phyloP scores from a whole-genome alignment of 208 protist genomes.

The Trypanosoma scelopori region DNA sequence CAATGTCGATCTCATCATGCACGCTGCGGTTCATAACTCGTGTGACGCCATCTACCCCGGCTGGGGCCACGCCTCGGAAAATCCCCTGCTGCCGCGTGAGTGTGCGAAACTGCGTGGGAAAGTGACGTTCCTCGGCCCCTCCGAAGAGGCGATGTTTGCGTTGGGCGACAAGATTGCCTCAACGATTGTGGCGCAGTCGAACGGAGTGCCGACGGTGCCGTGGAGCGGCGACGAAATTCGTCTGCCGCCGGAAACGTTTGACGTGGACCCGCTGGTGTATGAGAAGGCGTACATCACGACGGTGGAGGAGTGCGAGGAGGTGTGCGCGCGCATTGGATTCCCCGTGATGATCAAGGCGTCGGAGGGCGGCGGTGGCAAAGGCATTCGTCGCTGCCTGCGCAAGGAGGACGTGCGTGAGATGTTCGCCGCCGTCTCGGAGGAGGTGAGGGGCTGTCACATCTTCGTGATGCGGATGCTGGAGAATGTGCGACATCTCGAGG shows the following conservation, averaged over 20 bases:
- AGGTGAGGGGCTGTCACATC: slow-evolving; percentile 97
- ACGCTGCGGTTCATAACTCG: slow-evolving; percentile 91
- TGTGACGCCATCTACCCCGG: slow-evolving; percentile 98
- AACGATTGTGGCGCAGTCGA: slow-evolving; percentile 97
- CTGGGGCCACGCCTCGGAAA: slow-evolving; percentile 99
- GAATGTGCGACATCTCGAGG: slow-evolving; percentile 95
- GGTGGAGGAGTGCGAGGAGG: slow-evolving; percentile 87
- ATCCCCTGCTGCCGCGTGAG: slow-evolving; percentile 94
- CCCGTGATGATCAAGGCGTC: slow-evolving; percentile 99
- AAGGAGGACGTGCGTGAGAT: slow-evolving; percentile 80
- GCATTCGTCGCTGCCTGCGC: slow-evolving; percentile 92
- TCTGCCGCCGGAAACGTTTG: slow-evolving; percentile 47
- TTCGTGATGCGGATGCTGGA: slow-evolving; percentile 97
- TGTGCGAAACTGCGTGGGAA: slow-evolving; percentile 49
- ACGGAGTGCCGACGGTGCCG: slow-evolving; percentile 93
- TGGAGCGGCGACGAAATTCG: slow-evolving; percentile 87
- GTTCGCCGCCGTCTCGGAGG: slow-evolving; percentile 89
- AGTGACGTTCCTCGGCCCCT: slow-evolving; percentile 79
- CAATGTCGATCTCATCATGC: slow-evolving; percentile 98
- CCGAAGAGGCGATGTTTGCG: slow-evolving; percentile 86
- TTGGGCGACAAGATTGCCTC: slow-evolving; percentile 98
- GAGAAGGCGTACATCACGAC: slow-evolving; percentile 90
- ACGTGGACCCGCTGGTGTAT: slow-evolving; percentile 85
- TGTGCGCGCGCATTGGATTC: slow-evolving; percentile 92
- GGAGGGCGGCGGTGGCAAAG: slow-evolving; percentile 98